phyloP scores from a whole-genome alignment of 2,329 filamentous ascomycete species.

The Tympanopsis confertula region DNA sequence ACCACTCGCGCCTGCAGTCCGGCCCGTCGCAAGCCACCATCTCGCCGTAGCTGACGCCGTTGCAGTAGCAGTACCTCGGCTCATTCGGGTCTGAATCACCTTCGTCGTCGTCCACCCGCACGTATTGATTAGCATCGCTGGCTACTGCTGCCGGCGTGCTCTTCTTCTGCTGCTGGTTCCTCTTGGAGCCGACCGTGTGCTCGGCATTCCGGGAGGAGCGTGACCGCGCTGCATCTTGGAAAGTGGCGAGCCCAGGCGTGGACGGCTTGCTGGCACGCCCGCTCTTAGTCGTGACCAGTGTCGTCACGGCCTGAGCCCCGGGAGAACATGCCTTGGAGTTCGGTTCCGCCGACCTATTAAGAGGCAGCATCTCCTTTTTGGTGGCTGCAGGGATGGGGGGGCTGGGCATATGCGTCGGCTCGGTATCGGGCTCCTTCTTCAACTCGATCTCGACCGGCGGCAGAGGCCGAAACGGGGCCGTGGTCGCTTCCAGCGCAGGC shows the following conservation, averaged over 20 bases:
- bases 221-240: conserved; percentile 36
- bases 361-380: conserved; percentile 32
- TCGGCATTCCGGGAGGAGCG: conserved; percentile 22
- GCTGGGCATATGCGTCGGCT: no score
- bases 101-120: conserved; percentile 31
- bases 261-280: conserved; percentile 57
- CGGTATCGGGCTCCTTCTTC: no score
- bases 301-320: conserved; percentile 22
- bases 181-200: conserved; percentile 8
- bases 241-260: conserved; percentile 47
- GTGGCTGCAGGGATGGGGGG: no score
- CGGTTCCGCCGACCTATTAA: conserved; percentile 34
- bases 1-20: conserved; percentile 68
- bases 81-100: conserved; percentile 55
- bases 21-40: conserved; percentile 75
- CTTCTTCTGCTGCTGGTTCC: conserved; percentile 4
- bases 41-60: conserved; percentile 69
- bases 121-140: conserved; percentile 17
- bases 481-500: no score
- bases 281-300: conserved; percentile 45
- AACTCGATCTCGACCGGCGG: no score
- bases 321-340: conserved; percentile 27
- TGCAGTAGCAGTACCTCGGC: conserved; percentile 69
- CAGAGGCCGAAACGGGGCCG: no score
- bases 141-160: conserved; percentile 5